phyloP scores from a whole-genome alignment of 2,329 filamentous ascomycete species.

The Sarocladium strictum region DNA sequence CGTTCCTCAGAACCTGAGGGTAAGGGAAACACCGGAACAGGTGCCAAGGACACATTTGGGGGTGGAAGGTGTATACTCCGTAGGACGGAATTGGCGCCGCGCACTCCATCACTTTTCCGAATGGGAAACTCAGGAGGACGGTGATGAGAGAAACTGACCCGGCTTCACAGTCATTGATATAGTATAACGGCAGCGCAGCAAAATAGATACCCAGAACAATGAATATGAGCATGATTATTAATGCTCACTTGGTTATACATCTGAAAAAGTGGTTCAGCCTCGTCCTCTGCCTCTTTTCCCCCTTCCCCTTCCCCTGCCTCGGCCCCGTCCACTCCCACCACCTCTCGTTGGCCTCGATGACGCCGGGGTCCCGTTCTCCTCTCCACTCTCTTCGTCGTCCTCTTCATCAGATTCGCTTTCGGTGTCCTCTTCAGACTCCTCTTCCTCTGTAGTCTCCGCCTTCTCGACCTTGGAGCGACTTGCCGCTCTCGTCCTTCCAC shows the following conservation, averaged over 20 bases:
- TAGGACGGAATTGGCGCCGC: constrained; percentile 33
- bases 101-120: constrained; percentile 30
- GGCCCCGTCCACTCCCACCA: background rate
- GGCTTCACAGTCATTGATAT: background rate
- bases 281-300: constrained; percentile 6
- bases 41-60: constrained; percentile 22
- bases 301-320: constrained; percentile 8
- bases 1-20: constrained; percentile 28
- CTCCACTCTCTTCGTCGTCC: constrained; percentile 23
- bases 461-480: constrained; percentile 24
- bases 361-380: constrained; percentile 8
- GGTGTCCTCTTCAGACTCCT: constrained; percentile 29
- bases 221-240: background rate
- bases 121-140: constrained; percentile 31
- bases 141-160: background rate
- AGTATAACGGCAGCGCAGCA: background rate
- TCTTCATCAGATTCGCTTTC: constrained; percentile 25
- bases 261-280: background rate
- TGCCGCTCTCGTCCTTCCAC: constrained; percentile 37
- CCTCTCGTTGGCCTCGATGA: constrained; percentile 9
- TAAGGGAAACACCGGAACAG: constrained; percentile 22
- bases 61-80: constrained; percentile 30
- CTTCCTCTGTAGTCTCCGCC: constrained; percentile 26
- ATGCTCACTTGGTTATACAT: background rate
- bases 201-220: background rate